phyloP scores from a whole-genome alignment of 352 stramenopile genomes.

The Pythium brachiatum region DNA sequence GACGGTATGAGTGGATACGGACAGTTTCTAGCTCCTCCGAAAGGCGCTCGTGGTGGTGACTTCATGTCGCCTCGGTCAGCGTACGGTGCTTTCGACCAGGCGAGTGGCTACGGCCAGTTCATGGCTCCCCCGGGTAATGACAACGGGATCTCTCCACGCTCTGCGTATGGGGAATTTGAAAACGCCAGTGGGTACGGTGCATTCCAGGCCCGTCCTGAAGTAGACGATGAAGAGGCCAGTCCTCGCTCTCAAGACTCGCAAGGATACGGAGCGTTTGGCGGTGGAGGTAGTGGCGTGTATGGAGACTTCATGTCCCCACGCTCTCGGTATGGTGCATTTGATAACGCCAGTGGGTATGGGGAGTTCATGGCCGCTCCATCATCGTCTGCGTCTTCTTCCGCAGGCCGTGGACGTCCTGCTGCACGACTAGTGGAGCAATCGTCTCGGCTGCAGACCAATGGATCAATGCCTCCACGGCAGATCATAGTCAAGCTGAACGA shows the following conservation, averaged over 20 bases:
- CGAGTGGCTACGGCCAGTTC: slow-evolving; percentile 7
- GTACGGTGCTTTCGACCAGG: slow-evolving; percentile 19
- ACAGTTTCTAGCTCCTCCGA: slow-evolving; percentile 6
- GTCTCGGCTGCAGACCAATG: neutral
- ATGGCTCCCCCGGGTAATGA: slow-evolving; percentile 10
- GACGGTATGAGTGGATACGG: slow-evolving; percentile 24
- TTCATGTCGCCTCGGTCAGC: neutral
- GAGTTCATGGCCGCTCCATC: slow-evolving; percentile 12
- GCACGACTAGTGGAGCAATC: neutral
- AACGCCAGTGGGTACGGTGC: slow-evolving; percentile 20
- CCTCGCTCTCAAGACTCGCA: slow-evolving; percentile 1
- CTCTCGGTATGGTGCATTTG: neutral
- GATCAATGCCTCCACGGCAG: neutral
- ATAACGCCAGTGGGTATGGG: slow-evolving; percentile 3
- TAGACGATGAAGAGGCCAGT: neutral
- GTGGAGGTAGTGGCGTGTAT: neutral
- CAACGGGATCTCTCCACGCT: slow-evolving; percentile 10
- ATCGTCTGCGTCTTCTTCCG: neutral
- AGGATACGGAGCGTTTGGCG: neutral
- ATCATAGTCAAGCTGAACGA: slow-evolving; percentile 25
- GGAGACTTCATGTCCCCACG: neutral
- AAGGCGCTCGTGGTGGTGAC: neutral
- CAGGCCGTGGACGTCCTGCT: neutral
- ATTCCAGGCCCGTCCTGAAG: neutral
- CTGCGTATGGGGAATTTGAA: slow-evolving; percentile 40